Evolutionary conservation across 129 eudicot species (phyloP).

Genomic region (Saposhnikovia divaricata): DNA sequence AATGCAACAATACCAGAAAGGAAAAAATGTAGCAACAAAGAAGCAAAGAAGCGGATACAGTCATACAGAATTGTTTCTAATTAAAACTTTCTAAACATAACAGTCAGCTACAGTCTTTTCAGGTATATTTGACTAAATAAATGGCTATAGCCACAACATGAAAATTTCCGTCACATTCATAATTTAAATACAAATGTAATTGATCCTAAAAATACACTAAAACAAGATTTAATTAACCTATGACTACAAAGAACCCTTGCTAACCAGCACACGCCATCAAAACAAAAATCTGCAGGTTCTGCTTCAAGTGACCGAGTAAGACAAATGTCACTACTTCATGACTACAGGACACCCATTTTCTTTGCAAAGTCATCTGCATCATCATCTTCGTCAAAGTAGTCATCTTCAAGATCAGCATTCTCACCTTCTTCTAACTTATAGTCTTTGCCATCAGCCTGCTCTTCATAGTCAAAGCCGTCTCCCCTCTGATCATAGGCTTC

Average conservation of each 20-base stretch:
- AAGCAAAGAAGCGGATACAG: not conserved
- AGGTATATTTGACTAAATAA: not conserved
- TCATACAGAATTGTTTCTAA: not conserved
- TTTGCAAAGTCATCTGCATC: conserved; percentile 51
- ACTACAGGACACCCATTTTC: conserved; percentile 41
- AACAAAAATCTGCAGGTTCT: conserved; percentile 12
- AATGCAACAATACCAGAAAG: not conserved
- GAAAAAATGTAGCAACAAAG: not conserved
- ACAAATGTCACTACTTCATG: conserved; percentile 13
- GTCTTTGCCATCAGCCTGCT: conserved; percentile 63
- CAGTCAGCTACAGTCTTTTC: not conserved
- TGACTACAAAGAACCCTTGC: conserved; percentile 9
- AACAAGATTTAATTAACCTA: not conserved
- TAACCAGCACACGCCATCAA: conserved; percentile 4
- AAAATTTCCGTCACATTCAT: not conserved
- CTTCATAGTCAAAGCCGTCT: conserved; percentile 47
- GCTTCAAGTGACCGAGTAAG: not conserved
- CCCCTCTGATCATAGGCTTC: conserved; percentile 52
- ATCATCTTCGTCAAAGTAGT: conserved; percentile 33
- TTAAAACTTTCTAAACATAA: not conserved
- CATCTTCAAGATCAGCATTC: conserved; percentile 18
- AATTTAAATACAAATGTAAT: conserved; percentile 9
- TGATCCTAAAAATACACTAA: conserved; percentile 13
- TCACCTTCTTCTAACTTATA: conserved; percentile 55
- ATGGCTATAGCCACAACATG: not conserved